Conservation (phyloP, 192 early-diverging fungal genomes). For the Coemansia sp. region DNA sequence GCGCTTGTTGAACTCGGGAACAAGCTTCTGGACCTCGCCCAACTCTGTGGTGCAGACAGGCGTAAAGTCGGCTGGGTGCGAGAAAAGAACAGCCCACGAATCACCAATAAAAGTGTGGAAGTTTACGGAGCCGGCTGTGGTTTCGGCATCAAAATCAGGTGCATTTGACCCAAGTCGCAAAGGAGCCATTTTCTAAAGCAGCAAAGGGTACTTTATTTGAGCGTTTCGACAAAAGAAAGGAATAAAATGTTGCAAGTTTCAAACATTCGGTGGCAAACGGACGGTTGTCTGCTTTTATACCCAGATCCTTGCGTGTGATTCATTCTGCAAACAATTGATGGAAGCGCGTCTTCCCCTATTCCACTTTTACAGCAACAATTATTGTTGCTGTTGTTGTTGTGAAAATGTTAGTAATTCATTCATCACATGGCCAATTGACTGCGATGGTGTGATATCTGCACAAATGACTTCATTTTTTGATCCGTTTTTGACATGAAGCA, state of each 20-base stretch:
- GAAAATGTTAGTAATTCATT: too few relatives aligned
- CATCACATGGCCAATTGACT: neutral
- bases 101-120: constrained; percentile 88
- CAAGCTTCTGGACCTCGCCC: constrained; percentile 85
- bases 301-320: too few relatives aligned
- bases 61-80: constrained; percentile 96
- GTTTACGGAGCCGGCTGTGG: constrained; percentile 87
- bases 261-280: too few relatives aligned
- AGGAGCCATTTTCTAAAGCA: constrained; percentile 43
- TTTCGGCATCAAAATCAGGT: constrained; percentile 80
- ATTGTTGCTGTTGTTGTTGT: too few relatives aligned
- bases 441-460: constrained; percentile 2
- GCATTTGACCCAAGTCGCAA: constrained; percentile 64
- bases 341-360: too few relatives aligned
- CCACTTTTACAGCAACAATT: too few relatives aligned
- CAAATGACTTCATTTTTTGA: neutral
- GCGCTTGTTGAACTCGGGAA: constrained; percentile 75
- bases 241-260: neutral
- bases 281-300: too few relatives aligned
- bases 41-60: constrained; percentile 98
- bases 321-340: too few relatives aligned
- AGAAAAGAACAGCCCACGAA: constrained; percentile 96
- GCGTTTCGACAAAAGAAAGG: neutral
- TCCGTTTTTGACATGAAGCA: neutral
- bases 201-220: neutral